These are phyloP conservation scores for Monilinia vaccinii-corymbosi DNA, from an alignment of 2,329 filamentous ascomycete species.

Conservation along the genomic window DNA sequence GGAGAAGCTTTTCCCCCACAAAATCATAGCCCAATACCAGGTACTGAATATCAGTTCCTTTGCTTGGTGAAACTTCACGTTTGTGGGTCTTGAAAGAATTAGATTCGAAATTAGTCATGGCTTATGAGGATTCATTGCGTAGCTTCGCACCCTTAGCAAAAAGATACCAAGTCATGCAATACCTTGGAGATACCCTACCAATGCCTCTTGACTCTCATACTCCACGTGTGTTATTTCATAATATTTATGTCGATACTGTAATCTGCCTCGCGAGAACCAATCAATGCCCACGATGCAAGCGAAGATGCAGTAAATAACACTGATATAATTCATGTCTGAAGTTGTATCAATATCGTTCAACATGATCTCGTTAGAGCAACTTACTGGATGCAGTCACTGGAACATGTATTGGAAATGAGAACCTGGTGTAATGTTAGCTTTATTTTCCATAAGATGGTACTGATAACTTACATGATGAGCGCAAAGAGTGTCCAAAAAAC, in stretches of 20 bases:
- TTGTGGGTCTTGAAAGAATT: not conserved
- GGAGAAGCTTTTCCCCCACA: not conserved
- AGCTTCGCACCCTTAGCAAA: not conserved
- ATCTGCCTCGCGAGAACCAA: conserved; percentile 1
- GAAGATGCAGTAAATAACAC: conserved; percentile 3
- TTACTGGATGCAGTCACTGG: conserved; percentile 7
- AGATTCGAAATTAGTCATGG: not conserved
- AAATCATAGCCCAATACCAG: not conserved
- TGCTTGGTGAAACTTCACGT: not conserved
- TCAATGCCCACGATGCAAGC: not conserved
- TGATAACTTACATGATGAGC: conserved; percentile 41
- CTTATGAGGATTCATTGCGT: not conserved
- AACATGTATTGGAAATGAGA: conserved; percentile 5
- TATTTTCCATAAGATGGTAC: not conserved
- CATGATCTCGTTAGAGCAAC: not conserved
- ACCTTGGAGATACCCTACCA: not conserved
- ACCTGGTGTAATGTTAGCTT: not conserved
- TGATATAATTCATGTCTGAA: conserved; percentile 10
- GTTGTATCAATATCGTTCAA: not conserved
- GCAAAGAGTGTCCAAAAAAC: conserved; percentile 48
- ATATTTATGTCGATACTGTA: conserved; percentile 1
- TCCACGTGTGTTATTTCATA: not conserved
- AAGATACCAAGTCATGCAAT: not conserved
- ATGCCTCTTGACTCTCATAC: not conserved
- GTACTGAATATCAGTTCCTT: not conserved